Evolutionary conservation across 2,329 filamentous ascomycete genomes (phyloP).

Genomic region (Diaporthe sp.): DNA sequence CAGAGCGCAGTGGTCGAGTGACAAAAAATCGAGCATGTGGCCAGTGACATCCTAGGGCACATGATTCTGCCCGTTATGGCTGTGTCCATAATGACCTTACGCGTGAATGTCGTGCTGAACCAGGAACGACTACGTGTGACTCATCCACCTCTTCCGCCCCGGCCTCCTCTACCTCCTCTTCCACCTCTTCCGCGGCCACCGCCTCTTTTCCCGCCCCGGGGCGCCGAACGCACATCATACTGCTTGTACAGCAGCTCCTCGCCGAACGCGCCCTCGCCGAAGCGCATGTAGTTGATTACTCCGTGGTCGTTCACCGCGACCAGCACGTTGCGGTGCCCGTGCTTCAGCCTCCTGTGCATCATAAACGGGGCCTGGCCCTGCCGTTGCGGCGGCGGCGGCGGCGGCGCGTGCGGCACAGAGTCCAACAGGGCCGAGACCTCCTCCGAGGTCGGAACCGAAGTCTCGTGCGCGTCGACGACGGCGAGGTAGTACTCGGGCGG

Average conservation of each 20-base stretch:
- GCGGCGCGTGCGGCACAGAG: slow-evolving; percentile 77
- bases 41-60: background rate
- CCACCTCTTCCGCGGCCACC: slow-evolving; percentile 46
- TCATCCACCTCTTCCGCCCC: slow-evolving; percentile 46
- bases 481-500: slow-evolving; percentile 81
- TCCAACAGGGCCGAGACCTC: slow-evolving; percentile 79
- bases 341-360: slow-evolving; percentile 82
- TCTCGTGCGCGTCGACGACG: slow-evolving; percentile 80
- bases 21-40: background rate
- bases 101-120: background rate
- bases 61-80: background rate
- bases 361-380: slow-evolving; percentile 53
- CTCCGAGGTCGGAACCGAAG: slow-evolving; percentile 76
- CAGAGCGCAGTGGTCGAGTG: background rate
- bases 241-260: slow-evolving; percentile 78
- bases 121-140: background rate
- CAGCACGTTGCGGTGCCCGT: slow-evolving; percentile 85
- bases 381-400: slow-evolving; percentile 60
- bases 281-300: slow-evolving; percentile 85
- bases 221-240: slow-evolving; percentile 52
- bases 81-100: background rate
- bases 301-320: slow-evolving; percentile 91
- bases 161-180: slow-evolving; percentile 52
- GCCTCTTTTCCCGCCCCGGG: slow-evolving; percentile 51
- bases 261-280: slow-evolving; percentile 84